Evolutionary conservation across 2,329 filamentous ascomycete species (phyloP).

Genomic region (Mollisiaceae sp.): DNA sequence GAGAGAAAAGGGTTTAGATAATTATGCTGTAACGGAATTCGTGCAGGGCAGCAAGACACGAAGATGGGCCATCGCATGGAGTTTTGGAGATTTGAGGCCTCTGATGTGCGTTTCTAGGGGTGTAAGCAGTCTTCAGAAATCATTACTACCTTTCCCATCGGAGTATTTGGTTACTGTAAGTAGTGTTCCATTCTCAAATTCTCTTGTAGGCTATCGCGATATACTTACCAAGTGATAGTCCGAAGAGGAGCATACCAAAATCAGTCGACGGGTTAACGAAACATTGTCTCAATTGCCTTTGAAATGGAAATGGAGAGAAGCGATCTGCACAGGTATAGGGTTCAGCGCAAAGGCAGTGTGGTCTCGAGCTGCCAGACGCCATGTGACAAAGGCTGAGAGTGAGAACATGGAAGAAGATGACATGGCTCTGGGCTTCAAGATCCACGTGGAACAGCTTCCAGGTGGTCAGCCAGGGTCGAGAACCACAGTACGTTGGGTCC

Average conservation of each 20-base stretch:
- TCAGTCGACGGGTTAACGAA: conserved; percentile 38
- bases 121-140: conserved; percentile 49
- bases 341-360: conserved; percentile 43
- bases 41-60: conserved; percentile 79
- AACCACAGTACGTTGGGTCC: conserved; percentile 70
- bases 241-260: neutral
- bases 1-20: conserved; percentile 64
- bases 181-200: neutral
- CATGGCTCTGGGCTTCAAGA: conserved; percentile 62
- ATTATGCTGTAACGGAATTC: conserved; percentile 84
- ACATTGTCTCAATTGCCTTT: conserved; percentile 34
- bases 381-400: conserved; percentile 39
- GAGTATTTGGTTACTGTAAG: conserved; percentile 47
- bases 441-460: conserved; percentile 51
- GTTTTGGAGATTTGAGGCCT: conserved; percentile 72
- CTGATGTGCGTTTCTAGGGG: conserved; percentile 48
- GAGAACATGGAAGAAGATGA: conserved; percentile 41
- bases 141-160: conserved; percentile 58
- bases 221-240: conserved; percentile 12
- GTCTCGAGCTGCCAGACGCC: conserved; percentile 44
- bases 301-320: conserved; percentile 41
- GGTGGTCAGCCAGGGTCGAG: conserved; percentile 49
- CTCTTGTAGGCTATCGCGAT: neutral
- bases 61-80: conserved; percentile 91
- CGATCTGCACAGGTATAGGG: conserved; percentile 35